A percentile compares a stretch with the other conserved stretches of the same genome.
phyloP scores from a whole-genome alignment of 768 basidiomycete genomes.

The Psilocybe subaeruginosa region DNA sequence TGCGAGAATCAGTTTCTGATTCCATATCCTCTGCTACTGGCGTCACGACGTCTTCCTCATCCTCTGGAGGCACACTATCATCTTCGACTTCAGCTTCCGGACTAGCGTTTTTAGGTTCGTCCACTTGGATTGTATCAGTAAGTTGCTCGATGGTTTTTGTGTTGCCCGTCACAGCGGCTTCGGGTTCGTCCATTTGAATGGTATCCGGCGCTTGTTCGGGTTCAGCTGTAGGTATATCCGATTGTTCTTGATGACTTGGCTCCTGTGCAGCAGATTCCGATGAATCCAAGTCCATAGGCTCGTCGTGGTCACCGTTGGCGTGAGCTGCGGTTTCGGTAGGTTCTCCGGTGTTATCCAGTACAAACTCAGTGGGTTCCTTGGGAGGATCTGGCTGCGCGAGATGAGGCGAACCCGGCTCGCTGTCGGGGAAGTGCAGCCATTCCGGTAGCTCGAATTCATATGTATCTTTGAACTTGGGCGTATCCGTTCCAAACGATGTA shows the following conservation, averaged over 20 bases:
- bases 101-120: not conserved
- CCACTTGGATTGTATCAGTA: not conserved
- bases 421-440: slow-evolving; percentile 41
- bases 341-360: not conserved
- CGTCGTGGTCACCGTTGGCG: not conserved
- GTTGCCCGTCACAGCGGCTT: not conserved
- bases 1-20: slow-evolving; percentile 14
- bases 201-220: not conserved
- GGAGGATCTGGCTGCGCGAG: not conserved
- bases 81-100: not conserved
- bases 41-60: not conserved
- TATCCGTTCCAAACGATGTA: slow-evolving; percentile 54
- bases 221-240: slow-evolving; percentile 12
- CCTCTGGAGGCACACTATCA: not conserved
- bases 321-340: not conserved
- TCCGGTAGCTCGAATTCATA: slow-evolving; percentile 58
- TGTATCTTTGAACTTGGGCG: slow-evolving; percentile 11
- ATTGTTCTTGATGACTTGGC: not conserved
- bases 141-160: not conserved
- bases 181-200: slow-evolving; percentile 1
- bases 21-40: not conserved
- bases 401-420: slow-evolving; percentile 1
- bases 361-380: not conserved
- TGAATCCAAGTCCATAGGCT: not conserved
- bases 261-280: not conserved